phyloP scores from a whole-genome alignment of 306 rosid species.

The Rosa multiflora region DNA sequence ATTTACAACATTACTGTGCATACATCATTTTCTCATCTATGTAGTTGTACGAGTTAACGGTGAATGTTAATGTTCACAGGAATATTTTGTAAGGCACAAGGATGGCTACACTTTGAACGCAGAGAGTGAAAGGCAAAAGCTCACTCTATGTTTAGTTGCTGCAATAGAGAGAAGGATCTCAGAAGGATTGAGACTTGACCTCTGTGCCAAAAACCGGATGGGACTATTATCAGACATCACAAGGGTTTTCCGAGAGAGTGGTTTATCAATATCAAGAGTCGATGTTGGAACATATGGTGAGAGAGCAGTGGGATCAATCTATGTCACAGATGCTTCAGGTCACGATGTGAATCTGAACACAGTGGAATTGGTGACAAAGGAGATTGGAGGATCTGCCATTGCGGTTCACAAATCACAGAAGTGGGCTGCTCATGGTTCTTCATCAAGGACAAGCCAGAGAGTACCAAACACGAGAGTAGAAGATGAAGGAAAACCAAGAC shows the following conservation, averaged over 20 bases:
- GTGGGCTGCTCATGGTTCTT: conserved; percentile 27
- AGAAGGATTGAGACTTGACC: conserved; percentile 70
- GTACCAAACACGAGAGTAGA: background rate
- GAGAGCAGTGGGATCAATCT: conserved; percentile 67
- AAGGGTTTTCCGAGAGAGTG: conserved; percentile 64
- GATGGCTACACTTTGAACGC: conserved; percentile 35
- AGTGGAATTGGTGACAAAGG: conserved; percentile 48
- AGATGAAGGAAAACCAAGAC: conserved; percentile 39
- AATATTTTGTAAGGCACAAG: conserved; percentile 66
- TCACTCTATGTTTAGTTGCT: conserved; percentile 58
- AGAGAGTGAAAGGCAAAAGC: conserved; percentile 56
- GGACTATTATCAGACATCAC: conserved; percentile 71
- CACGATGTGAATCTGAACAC: conserved; percentile 44
- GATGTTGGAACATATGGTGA: conserved; percentile 52
- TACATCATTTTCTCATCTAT: background rate
- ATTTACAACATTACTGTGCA: background rate
- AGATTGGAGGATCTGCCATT: conserved; percentile 59
- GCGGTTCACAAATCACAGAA: conserved; percentile 44
- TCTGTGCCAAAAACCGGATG: conserved; percentile 48
- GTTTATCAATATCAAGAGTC: conserved; percentile 58
- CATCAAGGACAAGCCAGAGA: conserved; percentile 5
- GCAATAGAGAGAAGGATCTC: conserved; percentile 86
- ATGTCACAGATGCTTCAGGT: conserved; percentile 60
- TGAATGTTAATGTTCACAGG: conserved; percentile 48
- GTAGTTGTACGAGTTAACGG: background rate